These are phyloP conservation scores for Tephrocybe sp. DNA, from an alignment of 768 basidiomycete genomes.

Conservation along the genomic window DNA sequence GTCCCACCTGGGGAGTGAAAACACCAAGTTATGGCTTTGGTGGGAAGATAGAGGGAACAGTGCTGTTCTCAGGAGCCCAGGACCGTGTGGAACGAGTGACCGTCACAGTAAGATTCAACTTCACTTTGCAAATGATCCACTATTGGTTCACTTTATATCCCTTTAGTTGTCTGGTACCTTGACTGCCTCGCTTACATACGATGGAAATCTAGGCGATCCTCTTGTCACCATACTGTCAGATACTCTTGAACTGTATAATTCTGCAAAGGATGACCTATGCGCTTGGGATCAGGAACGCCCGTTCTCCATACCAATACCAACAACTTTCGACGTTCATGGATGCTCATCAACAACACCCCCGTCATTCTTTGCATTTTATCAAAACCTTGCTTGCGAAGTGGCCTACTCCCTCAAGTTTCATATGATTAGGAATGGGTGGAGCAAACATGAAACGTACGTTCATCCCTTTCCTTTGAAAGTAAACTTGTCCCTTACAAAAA, in stretches of 20 bases:
- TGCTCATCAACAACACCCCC: slow-evolving; percentile 32
- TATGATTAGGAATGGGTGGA: slow-evolving; percentile 33
- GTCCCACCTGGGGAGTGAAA: slow-evolving; percentile 32
- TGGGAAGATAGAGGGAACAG: slow-evolving; percentile 35
- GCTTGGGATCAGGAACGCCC: slow-evolving; percentile 24
- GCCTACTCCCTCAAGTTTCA: slow-evolving; percentile 35
- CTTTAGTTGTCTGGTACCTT: slow-evolving; percentile 35
- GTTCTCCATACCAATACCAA: slow-evolving; percentile 40
- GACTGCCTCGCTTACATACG: slow-evolving; percentile 28
- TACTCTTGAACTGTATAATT: slow-evolving; percentile 25
- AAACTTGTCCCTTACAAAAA: not conserved
- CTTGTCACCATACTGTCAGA: slow-evolving; percentile 23
- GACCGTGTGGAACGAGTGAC: slow-evolving; percentile 35
- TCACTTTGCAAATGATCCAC: not conserved
- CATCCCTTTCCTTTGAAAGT: not conserved
- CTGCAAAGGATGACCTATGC: slow-evolving; percentile 15
- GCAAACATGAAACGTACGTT: slow-evolving; percentile 37
- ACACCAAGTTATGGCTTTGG: slow-evolving; percentile 41
- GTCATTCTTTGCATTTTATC: slow-evolving; percentile 27
- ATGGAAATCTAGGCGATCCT: slow-evolving; percentile 24
- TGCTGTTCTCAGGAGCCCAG: slow-evolving; percentile 31
- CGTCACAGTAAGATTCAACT: slow-evolving; percentile 28
- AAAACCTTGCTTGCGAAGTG: slow-evolving; percentile 30
- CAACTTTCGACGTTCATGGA: slow-evolving; percentile 24
- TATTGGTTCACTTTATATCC: slow-evolving; percentile 4